Percentiles rank a stretch among this genome's conserved stretches.
These are phyloP conservation scores for Pichia sp. DNA, from an alignment of 1,139 yeast genomes.

Conservation along the genomic window DNA sequence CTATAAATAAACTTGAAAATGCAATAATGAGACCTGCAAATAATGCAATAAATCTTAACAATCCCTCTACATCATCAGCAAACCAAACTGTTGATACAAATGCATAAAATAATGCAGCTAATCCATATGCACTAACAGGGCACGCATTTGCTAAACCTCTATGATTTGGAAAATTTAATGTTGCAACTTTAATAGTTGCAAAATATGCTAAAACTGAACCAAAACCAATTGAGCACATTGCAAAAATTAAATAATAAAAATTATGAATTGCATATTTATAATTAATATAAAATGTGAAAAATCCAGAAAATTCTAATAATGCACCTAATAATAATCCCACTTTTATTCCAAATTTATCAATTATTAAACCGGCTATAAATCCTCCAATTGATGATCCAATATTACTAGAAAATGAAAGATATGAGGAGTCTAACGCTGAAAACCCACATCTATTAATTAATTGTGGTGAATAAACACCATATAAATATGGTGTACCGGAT, in stretches of 20 bases:
- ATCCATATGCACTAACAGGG: slow-evolving; percentile 52
- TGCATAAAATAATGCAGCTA: slow-evolving; percentile 34
- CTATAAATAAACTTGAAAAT: slow-evolving; percentile 26
- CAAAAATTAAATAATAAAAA: slow-evolving; percentile 37
- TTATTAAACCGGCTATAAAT: slow-evolving; percentile 59
- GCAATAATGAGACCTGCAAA: slow-evolving; percentile 28
- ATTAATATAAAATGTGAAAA: slow-evolving; percentile 33
- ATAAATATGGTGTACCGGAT: slow-evolving; percentile 68
- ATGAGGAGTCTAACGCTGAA: slow-evolving; percentile 56
- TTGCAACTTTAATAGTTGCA: slow-evolving; percentile 62
- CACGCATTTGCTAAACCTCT: slow-evolving; percentile 62
- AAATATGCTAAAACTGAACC: slow-evolving; percentile 63
- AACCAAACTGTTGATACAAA: slow-evolving; percentile 41
- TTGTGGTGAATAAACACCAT: slow-evolving; percentile 70
- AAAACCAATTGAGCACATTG: slow-evolving; percentile 51
- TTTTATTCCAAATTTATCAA: slow-evolving; percentile 55
- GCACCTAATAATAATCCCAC: slow-evolving; percentile 51
- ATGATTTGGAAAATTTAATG: slow-evolving; percentile 62
- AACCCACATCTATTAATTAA: slow-evolving; percentile 50
- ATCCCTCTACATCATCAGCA: slow-evolving; percentile 37
- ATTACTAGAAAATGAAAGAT: slow-evolving; percentile 54
- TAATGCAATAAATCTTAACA: slow-evolving; percentile 28
- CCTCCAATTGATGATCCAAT: slow-evolving; percentile 67
- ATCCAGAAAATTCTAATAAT: slow-evolving; percentile 36
- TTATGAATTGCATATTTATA: slow-evolving; percentile 30